phyloP scores from a whole-genome alignment of 1,139 yeast genomes.

The Wickerhamomyces sp. region DNA sequence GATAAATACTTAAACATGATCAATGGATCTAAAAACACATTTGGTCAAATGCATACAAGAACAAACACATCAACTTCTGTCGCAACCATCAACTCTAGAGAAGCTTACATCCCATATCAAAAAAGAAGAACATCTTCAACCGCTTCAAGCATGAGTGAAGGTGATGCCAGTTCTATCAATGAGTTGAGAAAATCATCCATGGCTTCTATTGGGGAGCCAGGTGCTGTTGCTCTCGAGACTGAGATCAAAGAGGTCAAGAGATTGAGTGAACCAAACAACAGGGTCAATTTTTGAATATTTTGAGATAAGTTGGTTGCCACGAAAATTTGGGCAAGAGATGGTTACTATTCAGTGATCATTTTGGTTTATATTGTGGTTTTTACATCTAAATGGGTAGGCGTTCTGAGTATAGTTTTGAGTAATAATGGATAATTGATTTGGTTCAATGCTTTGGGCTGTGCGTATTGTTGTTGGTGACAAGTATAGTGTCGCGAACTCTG shows the following conservation, averaged over 20 bases:
- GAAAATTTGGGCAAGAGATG: no score
- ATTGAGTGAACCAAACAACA: constrained; percentile 21
- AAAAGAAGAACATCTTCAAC: constrained; percentile 16
- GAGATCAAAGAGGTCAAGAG: constrained; percentile 9
- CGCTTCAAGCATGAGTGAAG: constrained; percentile 6
- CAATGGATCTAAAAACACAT: constrained; percentile 14
- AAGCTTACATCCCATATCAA: constrained; percentile 15
- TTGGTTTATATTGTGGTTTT: no score
- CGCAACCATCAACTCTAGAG: constrained; percentile 13
- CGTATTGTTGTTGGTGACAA: no score
- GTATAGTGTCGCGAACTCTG: no score
- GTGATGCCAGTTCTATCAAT: not conserved
- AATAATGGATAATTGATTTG: no score
- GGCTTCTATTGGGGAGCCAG: constrained; percentile 4
- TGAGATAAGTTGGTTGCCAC: no score
- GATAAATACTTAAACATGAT: constrained; percentile 22
- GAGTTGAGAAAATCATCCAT: constrained; percentile 1
- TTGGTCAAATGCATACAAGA: constrained; percentile 16
- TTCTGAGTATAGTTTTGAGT: no score
- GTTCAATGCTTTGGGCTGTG: no score
- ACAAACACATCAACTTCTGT: constrained; percentile 15
- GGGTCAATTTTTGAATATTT: constrained; percentile 19
- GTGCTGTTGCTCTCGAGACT: constrained; percentile 1
- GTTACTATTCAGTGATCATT: no score
- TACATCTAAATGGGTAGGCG: no score